Base-by-base conservation (phyloP, 169 alveolate species). In the Theileria equi region DNA sequence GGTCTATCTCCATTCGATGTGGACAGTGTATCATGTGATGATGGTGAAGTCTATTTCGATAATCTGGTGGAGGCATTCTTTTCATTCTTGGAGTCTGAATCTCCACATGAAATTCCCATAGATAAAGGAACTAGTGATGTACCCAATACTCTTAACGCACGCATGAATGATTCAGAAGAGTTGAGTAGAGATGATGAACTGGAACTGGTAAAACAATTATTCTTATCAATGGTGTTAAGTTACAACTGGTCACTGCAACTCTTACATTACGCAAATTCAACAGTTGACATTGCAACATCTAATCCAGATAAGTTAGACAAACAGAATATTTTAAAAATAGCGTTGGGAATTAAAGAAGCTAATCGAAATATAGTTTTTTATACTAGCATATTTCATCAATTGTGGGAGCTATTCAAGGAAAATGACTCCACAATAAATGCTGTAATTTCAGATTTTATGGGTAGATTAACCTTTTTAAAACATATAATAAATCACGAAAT, bases 241-340 rank as follows among this genome's bases (percentile, higher is more conserved):
- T 62, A 34, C 59, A 72, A 72, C 69, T 72, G 83, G 83, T 55
- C 65, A 0, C 40, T 61, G 1, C 68, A 72, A 17, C 7, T 72
- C 29, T 0, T 7, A 10, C 28, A 36, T 21, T 35, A 28, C 47
- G 29, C 83, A 0, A 16, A 63, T 16, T 36, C n/a, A 17, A 77
- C 83, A 6, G 21, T 72, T 17, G 19, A 40, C 8, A 31, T 72
- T 3, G 62, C 38, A 1, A 26, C 35, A 13, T 38, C 63, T 11
- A 3, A 43, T 11, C 36, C 53, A 35, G 21, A 16, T 13, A 36
- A 23, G 17, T 25, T 3, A 5, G 61, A 6, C 19, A 17, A 45
- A 5, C 6, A 67, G 17, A 1, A 26, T 7, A 48, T 72, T 34
- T 3, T 72, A 19, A 45, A 32, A 2, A 21, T 54, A 11, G 83